Percentiles rank a stretch among this genome's conserved stretches.
Conservation (phyloP, 2,329 filamentous ascomycete species). For the Penicillium janthinellum region DNA sequence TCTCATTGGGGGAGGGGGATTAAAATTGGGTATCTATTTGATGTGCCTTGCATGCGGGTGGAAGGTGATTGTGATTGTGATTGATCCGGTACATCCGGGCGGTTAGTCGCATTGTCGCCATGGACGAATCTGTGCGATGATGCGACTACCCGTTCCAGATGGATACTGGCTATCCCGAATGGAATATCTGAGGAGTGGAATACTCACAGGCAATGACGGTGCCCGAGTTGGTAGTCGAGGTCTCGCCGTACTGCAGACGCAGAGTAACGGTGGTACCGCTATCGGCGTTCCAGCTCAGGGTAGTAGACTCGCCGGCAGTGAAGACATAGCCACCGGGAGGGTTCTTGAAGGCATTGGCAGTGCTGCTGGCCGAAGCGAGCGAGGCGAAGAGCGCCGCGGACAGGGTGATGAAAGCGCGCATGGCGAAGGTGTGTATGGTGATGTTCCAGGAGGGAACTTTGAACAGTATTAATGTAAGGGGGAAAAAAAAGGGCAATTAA, state of each 20-base stretch:
- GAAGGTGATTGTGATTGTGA: neutral
- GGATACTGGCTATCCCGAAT: neutral
- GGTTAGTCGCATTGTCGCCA: neutral
- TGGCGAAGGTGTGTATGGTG: slow-evolving; percentile 32
- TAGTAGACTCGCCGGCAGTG: slow-evolving; percentile 49
- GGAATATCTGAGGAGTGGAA: neutral
- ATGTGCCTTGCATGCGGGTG: neutral
- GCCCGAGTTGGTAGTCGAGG: slow-evolving; percentile 46
- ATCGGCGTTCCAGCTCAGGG: slow-evolving; percentile 53
- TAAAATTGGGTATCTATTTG: neutral
- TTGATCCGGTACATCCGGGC: neutral
- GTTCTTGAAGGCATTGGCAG: slow-evolving; percentile 52
- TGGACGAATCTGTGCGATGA: neutral
- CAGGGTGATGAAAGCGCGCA: slow-evolving; percentile 49
- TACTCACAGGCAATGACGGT: slow-evolving; percentile 48
- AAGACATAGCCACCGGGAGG: slow-evolving; percentile 47
- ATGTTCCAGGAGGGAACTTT: neutral
- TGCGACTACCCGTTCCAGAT: neutral
- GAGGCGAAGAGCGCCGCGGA: slow-evolving; percentile 50
- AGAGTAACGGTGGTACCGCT: slow-evolving; percentile 56
- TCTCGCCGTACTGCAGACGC: slow-evolving; percentile 50
- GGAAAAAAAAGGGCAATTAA: neutral
- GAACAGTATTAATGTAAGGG: neutral
- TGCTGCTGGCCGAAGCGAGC: slow-evolving; percentile 44
- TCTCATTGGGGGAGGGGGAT: neutral